Base-by-base conservation (phyloP, 2,329 filamentous ascomycete genomes). In the Blastomyces gilchristii region DNA sequence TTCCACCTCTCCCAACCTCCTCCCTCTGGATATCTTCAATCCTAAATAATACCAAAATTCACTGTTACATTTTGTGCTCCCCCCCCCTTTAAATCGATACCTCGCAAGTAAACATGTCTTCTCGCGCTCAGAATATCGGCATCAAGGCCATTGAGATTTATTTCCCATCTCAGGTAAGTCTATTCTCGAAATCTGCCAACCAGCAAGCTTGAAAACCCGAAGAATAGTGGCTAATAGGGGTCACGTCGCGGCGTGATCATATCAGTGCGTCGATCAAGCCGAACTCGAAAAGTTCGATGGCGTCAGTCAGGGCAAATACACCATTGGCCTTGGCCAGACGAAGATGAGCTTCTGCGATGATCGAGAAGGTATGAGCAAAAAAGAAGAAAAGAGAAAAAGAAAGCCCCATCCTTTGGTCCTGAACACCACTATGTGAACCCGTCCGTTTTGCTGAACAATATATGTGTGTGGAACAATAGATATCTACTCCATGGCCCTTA, bases 271-370 rank as follows among this genome's bases (percentile, higher is more conserved):
- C 71, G 88, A 92, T 74, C 90, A 94, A 80, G 77, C 81, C 63
- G 89, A 92, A 76, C 84, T 94, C 67, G 89, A 93, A 78, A 89
- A 90, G 79, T 90, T 91, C 79, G 90, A 94, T 84, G 89, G 89
- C 75, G 89, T 90, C 72, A 84, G 84, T 75, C 76, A 85, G 63
- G 90, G 90, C 69, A 94, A 94, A 80, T 94, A 94, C 83, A 94
- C 90, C 73, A 93, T 94, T 79, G 90, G 90, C 76, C 87, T 94
- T 63, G 90, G 90, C 72, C 90, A 94, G 83, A 93, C 88, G 74
- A 91, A 89, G 81, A 94, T 94, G 90, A 87, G 86, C 82, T 94
- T 94, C 80, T 93, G 90, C 76, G 90, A 94, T 78, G 90, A 94
- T 74, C 86, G 89, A 74, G 90, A 94, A 81, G 89, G 89, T 91